phyloP scores from a whole-genome alignment of 2,329 filamentous ascomycete species.

The Aureobasidium sp. region DNA sequence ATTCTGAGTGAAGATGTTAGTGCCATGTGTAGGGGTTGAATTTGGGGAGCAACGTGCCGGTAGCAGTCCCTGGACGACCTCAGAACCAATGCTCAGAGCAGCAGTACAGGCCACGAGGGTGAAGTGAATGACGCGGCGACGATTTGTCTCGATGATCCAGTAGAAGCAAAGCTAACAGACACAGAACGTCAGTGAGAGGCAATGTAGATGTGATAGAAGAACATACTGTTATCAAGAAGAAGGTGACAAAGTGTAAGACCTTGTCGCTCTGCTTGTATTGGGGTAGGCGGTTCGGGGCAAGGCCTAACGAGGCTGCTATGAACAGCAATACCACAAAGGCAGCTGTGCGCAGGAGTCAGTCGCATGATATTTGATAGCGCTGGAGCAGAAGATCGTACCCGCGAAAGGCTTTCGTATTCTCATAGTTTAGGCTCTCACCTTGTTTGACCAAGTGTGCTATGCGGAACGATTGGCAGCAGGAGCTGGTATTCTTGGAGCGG shows the following conservation, averaged over 20 bases:
- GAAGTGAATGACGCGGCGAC: slow-evolving; percentile 74
- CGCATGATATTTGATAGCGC: not conserved
- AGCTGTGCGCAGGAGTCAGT: slow-evolving; percentile 21
- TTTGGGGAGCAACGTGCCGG: slow-evolving; percentile 41
- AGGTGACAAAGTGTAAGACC: slow-evolving; percentile 73
- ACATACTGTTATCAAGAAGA: slow-evolving; percentile 73
- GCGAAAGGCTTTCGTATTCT: slow-evolving; percentile 83
- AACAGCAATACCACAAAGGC: slow-evolving; percentile 56
- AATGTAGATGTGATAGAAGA: not conserved
- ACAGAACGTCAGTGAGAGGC: not conserved
- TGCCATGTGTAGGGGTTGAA: not conserved
- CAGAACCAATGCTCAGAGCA: slow-evolving; percentile 61
- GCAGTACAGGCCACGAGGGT: slow-evolving; percentile 74
- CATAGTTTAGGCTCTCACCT: slow-evolving; percentile 40
- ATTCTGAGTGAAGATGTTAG: slow-evolving; percentile 25
- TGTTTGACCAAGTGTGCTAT: not conserved
- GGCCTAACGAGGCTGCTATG: slow-evolving; percentile 64
- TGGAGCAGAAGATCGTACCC: slow-evolving; percentile 45
- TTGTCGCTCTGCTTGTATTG: slow-evolving; percentile 72
- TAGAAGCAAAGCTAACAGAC: slow-evolving; percentile 61
- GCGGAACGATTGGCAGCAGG: not conserved
- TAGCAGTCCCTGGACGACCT: slow-evolving; percentile 66
- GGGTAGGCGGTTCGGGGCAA: slow-evolving; percentile 49
- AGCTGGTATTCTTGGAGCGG: not conserved
- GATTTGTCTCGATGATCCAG: slow-evolving; percentile 90